phyloP scores from a whole-genome alignment of 805 yeast species.

The Zygosaccharomyces bailii region DNA sequence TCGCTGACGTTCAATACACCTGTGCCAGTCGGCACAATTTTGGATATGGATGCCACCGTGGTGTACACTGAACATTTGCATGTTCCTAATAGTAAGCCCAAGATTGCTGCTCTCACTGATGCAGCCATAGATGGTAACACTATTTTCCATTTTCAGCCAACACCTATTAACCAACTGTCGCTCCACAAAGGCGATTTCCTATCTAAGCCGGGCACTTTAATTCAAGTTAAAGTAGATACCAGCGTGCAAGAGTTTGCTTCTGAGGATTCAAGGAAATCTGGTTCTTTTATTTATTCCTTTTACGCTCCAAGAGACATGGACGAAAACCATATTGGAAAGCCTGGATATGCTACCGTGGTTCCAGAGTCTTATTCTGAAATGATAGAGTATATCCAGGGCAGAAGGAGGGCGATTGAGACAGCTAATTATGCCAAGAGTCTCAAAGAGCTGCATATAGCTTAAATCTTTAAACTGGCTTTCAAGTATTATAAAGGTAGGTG shows the following conservation, averaged over 20 bases:
- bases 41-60: slow-evolving; percentile 76
- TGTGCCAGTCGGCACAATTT: slow-evolving; percentile 91
- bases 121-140: slow-evolving; percentile 24
- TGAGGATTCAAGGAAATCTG: slow-evolving; percentile 64
- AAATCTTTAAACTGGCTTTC: not conserved
- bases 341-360: slow-evolving; percentile 70
- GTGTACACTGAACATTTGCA: slow-evolving; percentile 83
- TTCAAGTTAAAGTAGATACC: slow-evolving; percentile 88
- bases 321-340: slow-evolving; percentile 36
- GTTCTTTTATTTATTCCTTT: slow-evolving; percentile 85
- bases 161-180: slow-evolving; percentile 52
- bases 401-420: slow-evolving; percentile 84
- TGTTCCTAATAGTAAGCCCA: slow-evolving; percentile 29
- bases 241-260: slow-evolving; percentile 66
- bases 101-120: slow-evolving; percentile 31
- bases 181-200: slow-evolving; percentile 55
- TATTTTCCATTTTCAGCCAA: slow-evolving; percentile 49
- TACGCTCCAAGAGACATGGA: slow-evolving; percentile 64
- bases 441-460: slow-evolving; percentile 4
- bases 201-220: slow-evolving; percentile 76
- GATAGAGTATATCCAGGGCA: slow-evolving; percentile 87
- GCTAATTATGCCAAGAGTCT: slow-evolving; percentile 50
- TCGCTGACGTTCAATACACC: slow-evolving; percentile 91
- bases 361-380: slow-evolving; percentile 89
- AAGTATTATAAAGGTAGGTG: not conserved